Conservation (phyloP, 768 basidiomycete species). For the Amanita molliuscula region DNA sequence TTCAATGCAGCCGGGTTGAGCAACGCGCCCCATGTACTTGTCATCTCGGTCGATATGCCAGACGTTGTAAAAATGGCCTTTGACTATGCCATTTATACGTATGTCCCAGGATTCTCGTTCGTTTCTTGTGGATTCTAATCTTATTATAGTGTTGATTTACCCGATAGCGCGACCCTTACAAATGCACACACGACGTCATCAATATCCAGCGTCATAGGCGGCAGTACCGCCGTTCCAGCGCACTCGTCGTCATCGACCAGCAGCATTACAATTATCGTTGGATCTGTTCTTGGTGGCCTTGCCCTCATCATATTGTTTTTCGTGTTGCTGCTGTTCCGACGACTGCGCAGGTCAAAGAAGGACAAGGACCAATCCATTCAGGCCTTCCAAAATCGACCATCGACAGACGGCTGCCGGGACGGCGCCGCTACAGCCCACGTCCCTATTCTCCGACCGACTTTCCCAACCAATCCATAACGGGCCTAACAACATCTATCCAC, state of each 20-base stretch:
- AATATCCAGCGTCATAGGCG: not conserved
- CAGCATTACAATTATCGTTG: constrained; percentile 11
- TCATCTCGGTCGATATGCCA: constrained; percentile 21
- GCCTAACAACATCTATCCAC: not conserved
- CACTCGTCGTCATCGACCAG: constrained; percentile 2
- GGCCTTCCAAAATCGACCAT: not conserved
- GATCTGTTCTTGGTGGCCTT: constrained; percentile 14
- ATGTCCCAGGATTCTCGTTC: constrained; percentile 5
- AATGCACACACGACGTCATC: not conserved
- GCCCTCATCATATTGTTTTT: constrained; percentile 9
- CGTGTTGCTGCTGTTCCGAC: not conserved
- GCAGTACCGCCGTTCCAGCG: not conserved
- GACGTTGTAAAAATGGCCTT: constrained; percentile 25
- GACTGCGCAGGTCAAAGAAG: not conserved
- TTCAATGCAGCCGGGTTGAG: constrained; percentile 17
- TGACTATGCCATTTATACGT: constrained; percentile 34
- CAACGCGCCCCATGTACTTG: constrained; percentile 19
- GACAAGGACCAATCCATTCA: not conserved
- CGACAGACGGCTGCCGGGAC: not conserved
- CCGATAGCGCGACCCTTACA: not conserved
- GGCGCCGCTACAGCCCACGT: not conserved
- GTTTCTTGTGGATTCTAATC: not conserved
- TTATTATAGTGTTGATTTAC: not conserved
- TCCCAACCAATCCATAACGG: not conserved
- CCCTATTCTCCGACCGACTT: not conserved